These are phyloP conservation scores for Blepharisma undulans DNA, from an alignment of 169 alveolate species.

Conservation along the genomic window DNA sequence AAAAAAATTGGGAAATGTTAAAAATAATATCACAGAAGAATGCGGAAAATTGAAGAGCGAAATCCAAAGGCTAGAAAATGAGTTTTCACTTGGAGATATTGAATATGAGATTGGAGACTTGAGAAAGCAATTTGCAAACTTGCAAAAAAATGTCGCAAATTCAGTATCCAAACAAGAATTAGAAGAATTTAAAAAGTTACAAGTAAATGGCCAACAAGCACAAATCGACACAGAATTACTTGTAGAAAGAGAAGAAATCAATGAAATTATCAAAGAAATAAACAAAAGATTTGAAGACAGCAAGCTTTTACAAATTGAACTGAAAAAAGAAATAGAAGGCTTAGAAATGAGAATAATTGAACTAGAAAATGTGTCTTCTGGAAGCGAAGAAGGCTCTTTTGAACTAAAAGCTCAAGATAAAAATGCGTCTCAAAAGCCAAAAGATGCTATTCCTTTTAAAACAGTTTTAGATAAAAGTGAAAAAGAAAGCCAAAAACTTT, in stretches of 20 bases:
- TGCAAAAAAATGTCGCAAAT: background rate
- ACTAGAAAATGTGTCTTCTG: background rate
- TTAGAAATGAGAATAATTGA: background rate
- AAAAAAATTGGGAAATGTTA: background rate
- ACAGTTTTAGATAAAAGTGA: background rate
- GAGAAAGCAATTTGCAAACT: background rate
- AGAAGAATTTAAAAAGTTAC: background rate
- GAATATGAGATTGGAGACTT: background rate
- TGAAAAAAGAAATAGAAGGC: no score
- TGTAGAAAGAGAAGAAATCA: background rate
- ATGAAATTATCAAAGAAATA: background rate
- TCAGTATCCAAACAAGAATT: background rate
- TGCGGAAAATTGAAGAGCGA: background rate
- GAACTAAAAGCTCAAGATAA: background rate
- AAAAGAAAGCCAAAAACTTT: background rate
- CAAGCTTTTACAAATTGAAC: background rate
- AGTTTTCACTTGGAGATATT: background rate
- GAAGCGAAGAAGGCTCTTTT: background rate
- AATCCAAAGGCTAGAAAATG: background rate
- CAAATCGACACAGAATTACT: background rate
- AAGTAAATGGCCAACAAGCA: background rate
- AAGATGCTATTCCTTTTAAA: background rate
- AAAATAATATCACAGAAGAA: background rate
- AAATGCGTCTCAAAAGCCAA: background rate
- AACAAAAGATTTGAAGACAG: background rate